phyloP scores from a whole-genome alignment of 345 rosid species.

The Eucalyptus cladocalyx region DNA sequence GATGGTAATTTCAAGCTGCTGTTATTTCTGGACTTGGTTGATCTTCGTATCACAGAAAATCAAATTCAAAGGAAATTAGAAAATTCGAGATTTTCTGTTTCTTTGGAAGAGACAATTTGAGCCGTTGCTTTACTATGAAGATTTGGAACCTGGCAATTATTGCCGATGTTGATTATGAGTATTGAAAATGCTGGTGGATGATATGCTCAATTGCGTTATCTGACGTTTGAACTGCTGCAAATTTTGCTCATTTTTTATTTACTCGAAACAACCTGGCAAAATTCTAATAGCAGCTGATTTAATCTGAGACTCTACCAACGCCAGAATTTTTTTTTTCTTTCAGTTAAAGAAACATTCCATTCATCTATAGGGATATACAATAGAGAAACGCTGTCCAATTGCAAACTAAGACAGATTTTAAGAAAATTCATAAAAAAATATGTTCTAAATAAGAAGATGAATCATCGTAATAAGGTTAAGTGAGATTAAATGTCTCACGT shows the following conservation, averaged over 20 bases:
- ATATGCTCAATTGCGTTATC: neutral
- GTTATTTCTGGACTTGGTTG: neutral
- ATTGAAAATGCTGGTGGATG: neutral
- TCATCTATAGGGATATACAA: fast-evolving
- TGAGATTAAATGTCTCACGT: too few relatives aligned
- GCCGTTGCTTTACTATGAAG: neutral
- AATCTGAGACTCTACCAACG: neutral
- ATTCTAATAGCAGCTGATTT: neutral
- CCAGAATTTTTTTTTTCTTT: fast-evolving
- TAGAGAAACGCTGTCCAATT: fast-evolving
- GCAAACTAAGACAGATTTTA: too few relatives aligned
- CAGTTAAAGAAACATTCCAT: too few relatives aligned
- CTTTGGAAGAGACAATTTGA: neutral
- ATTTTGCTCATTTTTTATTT: neutral
- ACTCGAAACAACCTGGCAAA: neutral
- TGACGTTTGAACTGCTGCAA: neutral
- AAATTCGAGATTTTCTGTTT: neutral
- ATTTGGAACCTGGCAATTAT: neutral
- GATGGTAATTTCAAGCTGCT: neutral
- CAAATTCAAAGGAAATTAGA: neutral
- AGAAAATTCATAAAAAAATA: too few relatives aligned
- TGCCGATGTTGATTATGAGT: neutral
- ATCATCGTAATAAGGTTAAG: too few relatives aligned
- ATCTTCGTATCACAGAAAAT: neutral
- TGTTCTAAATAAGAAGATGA: too few relatives aligned